phyloP scores from a whole-genome alignment of 306 rosid genomes.

The Vigna radiata region DNA sequence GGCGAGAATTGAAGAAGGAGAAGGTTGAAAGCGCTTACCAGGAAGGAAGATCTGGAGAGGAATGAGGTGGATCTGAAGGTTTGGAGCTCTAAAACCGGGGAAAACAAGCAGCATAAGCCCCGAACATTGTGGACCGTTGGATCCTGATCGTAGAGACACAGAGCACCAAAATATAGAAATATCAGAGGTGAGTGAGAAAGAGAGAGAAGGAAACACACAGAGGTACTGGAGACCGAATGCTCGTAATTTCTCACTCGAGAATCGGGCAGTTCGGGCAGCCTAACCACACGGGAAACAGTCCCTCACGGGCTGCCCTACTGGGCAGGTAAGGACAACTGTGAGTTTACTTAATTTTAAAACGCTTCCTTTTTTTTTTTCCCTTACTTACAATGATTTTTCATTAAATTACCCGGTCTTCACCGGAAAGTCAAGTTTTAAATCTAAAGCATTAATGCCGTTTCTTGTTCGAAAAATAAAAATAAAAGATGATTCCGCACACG shows the following conservation, averaged over 20 bases:
- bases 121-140: conserved; percentile 73
- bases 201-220: conserved; percentile 45
- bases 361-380: background rate
- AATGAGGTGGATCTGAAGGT: conserved; percentile 57
- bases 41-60: conserved; percentile 60
- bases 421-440: conserved; percentile 45
- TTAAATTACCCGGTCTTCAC: conserved; percentile 43
- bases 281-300: background rate
- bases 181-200: conserved; percentile 52
- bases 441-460: conserved; percentile 16
- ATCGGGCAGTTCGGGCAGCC: conserved; percentile 75
- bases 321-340: conserved; percentile 62
- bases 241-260: conserved; percentile 68
- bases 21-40: conserved; percentile 53
- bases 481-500: conserved; percentile 21
- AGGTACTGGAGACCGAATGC: conserved; percentile 62
- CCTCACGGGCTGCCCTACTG: conserved; percentile 62
- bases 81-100: conserved; percentile 57
- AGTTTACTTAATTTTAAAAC: conserved; percentile 46
- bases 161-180: conserved; percentile 63
- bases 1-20: conserved; percentile 25
- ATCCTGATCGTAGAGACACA: conserved; percentile 66
- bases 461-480: background rate
- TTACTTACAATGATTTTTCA: conserved; percentile 33
- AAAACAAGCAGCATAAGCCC: conserved; percentile 49